phyloP scores from a whole-genome alignment of 2,329 filamentous ascomycete genomes.

The Claviceps spartinae region DNA sequence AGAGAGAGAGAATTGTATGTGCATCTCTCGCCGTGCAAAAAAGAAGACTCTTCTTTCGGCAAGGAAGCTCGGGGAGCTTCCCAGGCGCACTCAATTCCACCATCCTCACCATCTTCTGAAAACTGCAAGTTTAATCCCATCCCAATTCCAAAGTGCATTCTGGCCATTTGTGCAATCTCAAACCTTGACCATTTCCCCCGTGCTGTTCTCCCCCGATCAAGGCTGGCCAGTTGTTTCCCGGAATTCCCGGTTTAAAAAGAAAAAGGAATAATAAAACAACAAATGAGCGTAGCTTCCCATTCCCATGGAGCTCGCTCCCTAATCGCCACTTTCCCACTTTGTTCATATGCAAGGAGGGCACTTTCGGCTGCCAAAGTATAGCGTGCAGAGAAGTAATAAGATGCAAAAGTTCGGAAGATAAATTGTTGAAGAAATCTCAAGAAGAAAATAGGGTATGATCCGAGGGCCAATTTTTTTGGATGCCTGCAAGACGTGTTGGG shows the following conservation, averaged over 20 bases:
- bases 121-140: background rate
- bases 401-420: slow-evolving; percentile 7
- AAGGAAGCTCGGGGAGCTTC: background rate
- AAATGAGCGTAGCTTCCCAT: background rate
- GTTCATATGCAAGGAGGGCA: slow-evolving; percentile 8
- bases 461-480: slow-evolving; percentile 22
- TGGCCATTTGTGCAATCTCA: slow-evolving; percentile 20
- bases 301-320: background rate
- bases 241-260: slow-evolving; percentile 14
- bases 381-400: slow-evolving; percentile 15
- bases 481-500: slow-evolving; percentile 24
- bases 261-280: background rate
- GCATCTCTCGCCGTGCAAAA: background rate
- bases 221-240: slow-evolving; percentile 15
- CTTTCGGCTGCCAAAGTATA: slow-evolving; percentile 7
- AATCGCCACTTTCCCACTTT: slow-evolving; percentile 8
- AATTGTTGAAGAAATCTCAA: slow-evolving; percentile 12
- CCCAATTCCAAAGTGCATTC: background rate
- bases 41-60: background rate
- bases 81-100: background rate
- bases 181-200: slow-evolving; percentile 8
- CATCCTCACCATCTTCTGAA: background rate
- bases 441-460: slow-evolving; percentile 22
- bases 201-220: slow-evolving; percentile 6
- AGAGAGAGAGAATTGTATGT: background rate